Evolutionary conservation across 306 rosid genomes (phyloP).

Genomic region (Dryas drummondii): DNA sequence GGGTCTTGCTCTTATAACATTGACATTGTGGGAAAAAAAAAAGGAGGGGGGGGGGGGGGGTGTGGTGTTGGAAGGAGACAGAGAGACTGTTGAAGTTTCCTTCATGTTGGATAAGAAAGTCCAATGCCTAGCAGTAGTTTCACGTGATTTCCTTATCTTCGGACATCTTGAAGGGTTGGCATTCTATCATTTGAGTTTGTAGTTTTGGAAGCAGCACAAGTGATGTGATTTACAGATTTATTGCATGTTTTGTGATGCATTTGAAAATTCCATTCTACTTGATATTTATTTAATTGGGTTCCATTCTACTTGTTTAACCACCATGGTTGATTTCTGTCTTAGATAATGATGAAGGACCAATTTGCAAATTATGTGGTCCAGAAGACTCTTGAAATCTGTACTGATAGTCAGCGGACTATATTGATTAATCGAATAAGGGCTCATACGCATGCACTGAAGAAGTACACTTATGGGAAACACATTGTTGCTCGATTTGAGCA

Average conservation of each 20-base stretch:
- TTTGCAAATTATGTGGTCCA: conserved; percentile 73
- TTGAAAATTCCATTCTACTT: neutral
- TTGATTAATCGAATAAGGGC: conserved; percentile 49
- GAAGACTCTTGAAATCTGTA: conserved; percentile 62
- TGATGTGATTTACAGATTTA: neutral
- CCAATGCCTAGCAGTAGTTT: too few species aligned
- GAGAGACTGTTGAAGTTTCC: too few species aligned
- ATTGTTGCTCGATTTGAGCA: conserved; percentile 65
- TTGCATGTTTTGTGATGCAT: neutral
- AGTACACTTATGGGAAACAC: conserved; percentile 77
- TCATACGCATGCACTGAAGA: conserved; percentile 68
- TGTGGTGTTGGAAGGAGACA: too few species aligned
- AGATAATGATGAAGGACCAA: conserved; percentile 67
- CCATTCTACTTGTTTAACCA: neutral
- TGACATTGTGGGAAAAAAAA: too few species aligned
- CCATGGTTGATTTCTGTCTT: conserved; percentile 19
- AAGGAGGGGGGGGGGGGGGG: too few species aligned
- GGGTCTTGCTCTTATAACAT: too few species aligned
- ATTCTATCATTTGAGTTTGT: neutral
- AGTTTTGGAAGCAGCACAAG: neutral
- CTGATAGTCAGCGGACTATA: conserved; percentile 47
- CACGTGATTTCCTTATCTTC: too few species aligned
- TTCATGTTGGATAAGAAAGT: too few species aligned
- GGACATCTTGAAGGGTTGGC: too few species aligned
- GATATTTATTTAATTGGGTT: neutral